phyloP scores from a whole-genome alignment of 768 basidiomycete genomes.

The Lepiota brunneoincarnata region DNA sequence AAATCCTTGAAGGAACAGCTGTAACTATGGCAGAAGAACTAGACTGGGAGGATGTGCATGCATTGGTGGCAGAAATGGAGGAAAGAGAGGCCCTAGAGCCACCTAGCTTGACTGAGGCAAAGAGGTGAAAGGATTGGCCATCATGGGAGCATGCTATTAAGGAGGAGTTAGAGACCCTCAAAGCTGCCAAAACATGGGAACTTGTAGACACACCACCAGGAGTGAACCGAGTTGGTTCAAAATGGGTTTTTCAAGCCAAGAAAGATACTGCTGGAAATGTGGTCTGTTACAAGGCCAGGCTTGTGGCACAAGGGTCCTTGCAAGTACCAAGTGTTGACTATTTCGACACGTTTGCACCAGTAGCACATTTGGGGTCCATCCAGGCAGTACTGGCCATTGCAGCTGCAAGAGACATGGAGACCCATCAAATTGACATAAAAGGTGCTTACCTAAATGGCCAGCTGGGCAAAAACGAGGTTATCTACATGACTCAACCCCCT shows the following conservation, averaged over 20 bases:
- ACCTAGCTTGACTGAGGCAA: slow-evolving; percentile 17
- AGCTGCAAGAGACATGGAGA: background rate
- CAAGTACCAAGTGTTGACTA: slow-evolving; percentile 24
- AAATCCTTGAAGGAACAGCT: slow-evolving; percentile 1
- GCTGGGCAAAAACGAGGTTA: no score
- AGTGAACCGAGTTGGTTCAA: slow-evolving; percentile 24
- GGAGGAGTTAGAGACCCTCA: slow-evolving; percentile 24
- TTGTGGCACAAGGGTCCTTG: background rate
- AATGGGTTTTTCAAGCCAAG: slow-evolving; percentile 35
- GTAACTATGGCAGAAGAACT: background rate
- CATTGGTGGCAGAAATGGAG: slow-evolving; percentile 1
- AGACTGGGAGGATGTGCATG: background rate
- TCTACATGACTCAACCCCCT: background rate
- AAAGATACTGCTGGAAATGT: slow-evolving; percentile 26
- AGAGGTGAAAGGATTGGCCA: slow-evolving; percentile 15
- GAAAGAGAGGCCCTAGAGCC: slow-evolving; percentile 19
- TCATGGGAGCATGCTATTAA: slow-evolving; percentile 26
- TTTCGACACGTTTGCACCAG: slow-evolving; percentile 17
- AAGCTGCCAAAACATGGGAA: slow-evolving; percentile 25
- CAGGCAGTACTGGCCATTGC: background rate
- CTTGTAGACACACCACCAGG: slow-evolving; percentile 20
- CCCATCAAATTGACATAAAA: no score
- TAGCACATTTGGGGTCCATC: background rate
- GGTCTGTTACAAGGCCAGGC: slow-evolving; percentile 7
- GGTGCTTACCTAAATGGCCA: no score